phyloP scores from a whole-genome alignment of 164 flowering plant genomes.

The Aristolochia fimbriata region DNA sequence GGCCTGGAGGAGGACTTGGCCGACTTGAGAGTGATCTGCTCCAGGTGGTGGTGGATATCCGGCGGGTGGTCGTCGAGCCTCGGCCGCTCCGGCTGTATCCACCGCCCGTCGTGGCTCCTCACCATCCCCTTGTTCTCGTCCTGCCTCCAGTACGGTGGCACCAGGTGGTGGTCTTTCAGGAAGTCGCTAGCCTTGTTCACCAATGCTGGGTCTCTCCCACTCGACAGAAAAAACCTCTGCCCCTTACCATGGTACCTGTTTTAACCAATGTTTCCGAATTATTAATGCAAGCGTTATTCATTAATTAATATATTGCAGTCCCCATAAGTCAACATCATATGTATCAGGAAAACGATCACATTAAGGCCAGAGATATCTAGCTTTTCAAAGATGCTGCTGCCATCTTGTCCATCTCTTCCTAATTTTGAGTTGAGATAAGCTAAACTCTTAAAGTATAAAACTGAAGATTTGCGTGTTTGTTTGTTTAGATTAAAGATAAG shows the following conservation, averaged over 20 bases:
- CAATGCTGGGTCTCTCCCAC: conserved; percentile 54
- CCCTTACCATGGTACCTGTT: conserved; percentile 63
- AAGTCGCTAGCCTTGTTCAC: conserved; percentile 64
- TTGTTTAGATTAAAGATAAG: neutral
- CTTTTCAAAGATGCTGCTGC: too few relatives aligned
- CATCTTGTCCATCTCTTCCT: too few relatives aligned
- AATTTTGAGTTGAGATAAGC: too few relatives aligned
- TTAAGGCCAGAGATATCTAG: too few relatives aligned
- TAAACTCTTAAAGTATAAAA: too few relatives aligned
- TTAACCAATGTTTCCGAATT: neutral
- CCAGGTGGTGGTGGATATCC: conserved; percentile 31
- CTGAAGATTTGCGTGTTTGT: too few relatives aligned
- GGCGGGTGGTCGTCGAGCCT: conserved; percentile 37
- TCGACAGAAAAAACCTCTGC: conserved; percentile 34
- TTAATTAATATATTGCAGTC: too few relatives aligned
- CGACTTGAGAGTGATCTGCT: conserved; percentile 1
- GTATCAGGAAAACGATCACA: too few relatives aligned
- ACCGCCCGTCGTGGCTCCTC: conserved; percentile 44
- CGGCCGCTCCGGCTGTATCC: conserved; percentile 46
- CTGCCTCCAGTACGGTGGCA: conserved; percentile 69
- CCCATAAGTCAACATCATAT: too few relatives aligned
- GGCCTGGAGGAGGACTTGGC: too few relatives aligned
- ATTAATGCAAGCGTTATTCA: too few relatives aligned
- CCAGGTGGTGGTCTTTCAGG: conserved; percentile 42
- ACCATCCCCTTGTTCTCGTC: conserved; percentile 65